A percentile compares a stretch with the other conserved stretches of the same genome.
phyloP scores from a whole-genome alignment of 495 filamentous ascomycete species.

The Annulohypoxylon bovei region DNA sequence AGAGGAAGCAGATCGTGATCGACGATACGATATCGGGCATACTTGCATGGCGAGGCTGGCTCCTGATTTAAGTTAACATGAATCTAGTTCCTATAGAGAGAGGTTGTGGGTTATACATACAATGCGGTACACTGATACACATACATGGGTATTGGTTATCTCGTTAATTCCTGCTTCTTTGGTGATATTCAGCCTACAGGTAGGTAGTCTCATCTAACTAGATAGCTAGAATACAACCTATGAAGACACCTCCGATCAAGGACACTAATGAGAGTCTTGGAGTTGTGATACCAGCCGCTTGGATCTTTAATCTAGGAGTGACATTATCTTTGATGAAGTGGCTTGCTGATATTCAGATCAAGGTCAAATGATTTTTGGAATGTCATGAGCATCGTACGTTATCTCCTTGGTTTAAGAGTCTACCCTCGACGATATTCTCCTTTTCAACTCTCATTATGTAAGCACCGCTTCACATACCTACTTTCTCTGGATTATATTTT shows the following conservation, averaged over 20 bases:
- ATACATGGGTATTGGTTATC: background rate
- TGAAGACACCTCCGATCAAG: background rate
- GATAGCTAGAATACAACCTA: background rate
- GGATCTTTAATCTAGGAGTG: background rate
- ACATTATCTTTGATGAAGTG: background rate
- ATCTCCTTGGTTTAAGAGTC: background rate
- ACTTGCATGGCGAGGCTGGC: conserved; percentile 7
- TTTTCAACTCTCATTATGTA: no score
- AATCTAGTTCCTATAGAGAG: background rate
- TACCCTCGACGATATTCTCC: no score
- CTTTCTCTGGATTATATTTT: no score
- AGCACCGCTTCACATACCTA: no score
- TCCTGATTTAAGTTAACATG: background rate
- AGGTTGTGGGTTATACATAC: background rate
- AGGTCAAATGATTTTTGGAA: background rate
- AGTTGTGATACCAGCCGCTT: background rate
- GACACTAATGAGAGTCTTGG: background rate
- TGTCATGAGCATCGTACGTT: background rate
- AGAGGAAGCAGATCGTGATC: conserved; percentile 6
- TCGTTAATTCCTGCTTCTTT: background rate
- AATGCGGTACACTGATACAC: background rate
- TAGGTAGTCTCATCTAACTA: background rate
- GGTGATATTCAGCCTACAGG: background rate
- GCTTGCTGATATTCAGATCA: background rate
- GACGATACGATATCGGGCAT: background rate